These are phyloP conservation scores for Aspergillus eucalypticola DNA, from an alignment of 2,329 filamentous ascomycete species.

Conservation along the genomic window DNA sequence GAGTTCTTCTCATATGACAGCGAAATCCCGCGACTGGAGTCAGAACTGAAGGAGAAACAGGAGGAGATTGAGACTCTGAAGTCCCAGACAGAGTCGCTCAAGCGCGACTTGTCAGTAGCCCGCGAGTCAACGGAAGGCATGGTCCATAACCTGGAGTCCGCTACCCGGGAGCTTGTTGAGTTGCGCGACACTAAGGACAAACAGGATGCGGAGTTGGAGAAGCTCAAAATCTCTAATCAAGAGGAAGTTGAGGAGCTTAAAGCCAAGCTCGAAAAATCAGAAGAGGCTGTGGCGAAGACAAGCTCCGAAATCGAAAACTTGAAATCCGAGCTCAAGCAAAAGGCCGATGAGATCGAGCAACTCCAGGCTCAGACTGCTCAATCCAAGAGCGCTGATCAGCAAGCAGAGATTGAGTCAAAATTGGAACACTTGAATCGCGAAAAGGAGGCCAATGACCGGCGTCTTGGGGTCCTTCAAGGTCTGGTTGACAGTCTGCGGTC, in stretches of 20 bases:
- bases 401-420: slow-evolving; percentile 30
- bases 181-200: slow-evolving; percentile 56
- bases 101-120: slow-evolving; percentile 68
- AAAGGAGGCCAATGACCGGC: slow-evolving; percentile 51
- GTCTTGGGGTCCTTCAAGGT: slow-evolving; percentile 55
- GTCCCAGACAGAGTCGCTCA: slow-evolving; percentile 66
- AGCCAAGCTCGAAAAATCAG: slow-evolving; percentile 34
- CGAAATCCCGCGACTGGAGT: slow-evolving; percentile 79
- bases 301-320: slow-evolving; percentile 36
- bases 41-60: slow-evolving; percentile 68
- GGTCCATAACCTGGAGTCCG: slow-evolving; percentile 65
- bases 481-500: slow-evolving; percentile 56
- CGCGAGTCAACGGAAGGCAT: slow-evolving; percentile 71
- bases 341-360: slow-evolving; percentile 42
- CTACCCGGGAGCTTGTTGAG: slow-evolving; percentile 63
- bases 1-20: slow-evolving; percentile 93
- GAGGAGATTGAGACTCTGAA: slow-evolving; percentile 71
- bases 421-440: slow-evolving; percentile 39
- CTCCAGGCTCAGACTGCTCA: slow-evolving; percentile 33
- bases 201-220: slow-evolving; percentile 50
- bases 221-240: slow-evolving; percentile 43
- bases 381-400: slow-evolving; percentile 21
- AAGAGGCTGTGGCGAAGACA: slow-evolving; percentile 33
- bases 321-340: slow-evolving; percentile 42
- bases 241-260: slow-evolving; percentile 47